Base-by-base conservation (phyloP, 257 asterid species). In the Solanum bulbocastanum region DNA sequence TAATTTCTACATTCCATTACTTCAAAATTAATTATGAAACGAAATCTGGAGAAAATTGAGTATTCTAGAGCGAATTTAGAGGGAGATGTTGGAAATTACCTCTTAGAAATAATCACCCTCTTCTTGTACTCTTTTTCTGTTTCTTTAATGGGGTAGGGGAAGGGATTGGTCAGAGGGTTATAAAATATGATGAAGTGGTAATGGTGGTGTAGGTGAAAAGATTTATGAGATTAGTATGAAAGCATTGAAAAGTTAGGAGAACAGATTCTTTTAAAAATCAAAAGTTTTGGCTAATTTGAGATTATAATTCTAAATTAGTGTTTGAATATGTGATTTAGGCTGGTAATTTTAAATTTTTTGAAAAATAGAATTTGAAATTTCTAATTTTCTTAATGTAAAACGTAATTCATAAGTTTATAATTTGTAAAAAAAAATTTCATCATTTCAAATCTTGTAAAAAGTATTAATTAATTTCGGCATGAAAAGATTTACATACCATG, bases 151-250 rank as follows among this genome's bases (percentile, higher is more conserved):
- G 9, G 6, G 32, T 83, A 25, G 9, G 68, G 33, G 23, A 15
- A 35, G 73, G 33, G 22, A 18, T 22, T 14, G 8, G 16, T 39
- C 22, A 39, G 87, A n/a, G 39, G 62, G 60, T 85, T 66, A 85
- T 65, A 37, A 16, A 78, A 36, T 65, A 46, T n/a, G 69, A 65
- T 66, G 65, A 84, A 65, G 79, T 40, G 58, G 66, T 27, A 37
- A 68, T 85, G 65, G 65, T 85, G 66, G 62, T 33, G 39, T 68
- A 85, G 84, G 62, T 42, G 27, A 78, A 78, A 42, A 25, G 20
- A 40, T 40, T n/a, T 39, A 40, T 39, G 81, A 46, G 87, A 40
- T 85, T 39, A 85, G 87, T 85, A 82, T 85, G 87, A 85, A 85
- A 40, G 66, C 44, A 37, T 46, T 85, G 20, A 85, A 85, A 85